Evolutionary conservation across 2,329 filamentous ascomycete species (phyloP).

Genomic region (Aureobasidium sp.): DNA sequence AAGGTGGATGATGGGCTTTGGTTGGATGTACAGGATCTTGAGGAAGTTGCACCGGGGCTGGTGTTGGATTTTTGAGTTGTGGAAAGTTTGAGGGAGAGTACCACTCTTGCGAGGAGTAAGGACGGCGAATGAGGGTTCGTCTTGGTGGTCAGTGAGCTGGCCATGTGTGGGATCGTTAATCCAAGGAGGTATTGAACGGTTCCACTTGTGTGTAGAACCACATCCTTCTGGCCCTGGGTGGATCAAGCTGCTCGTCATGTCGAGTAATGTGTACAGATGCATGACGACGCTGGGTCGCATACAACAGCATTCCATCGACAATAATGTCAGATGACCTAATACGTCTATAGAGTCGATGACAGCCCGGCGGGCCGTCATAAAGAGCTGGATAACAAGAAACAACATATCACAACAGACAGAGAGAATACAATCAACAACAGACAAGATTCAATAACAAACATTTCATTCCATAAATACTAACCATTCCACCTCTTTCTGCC

Average conservation of each 20-base stretch:
- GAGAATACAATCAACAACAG: background rate
- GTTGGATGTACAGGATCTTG: constrained; percentile 76
- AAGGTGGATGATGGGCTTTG: constrained; percentile 23
- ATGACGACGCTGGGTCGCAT: background rate
- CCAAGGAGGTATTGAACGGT: background rate
- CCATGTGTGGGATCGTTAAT: background rate
- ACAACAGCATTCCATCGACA: background rate
- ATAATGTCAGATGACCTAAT: no score
- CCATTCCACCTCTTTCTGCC: constrained; percentile 10
- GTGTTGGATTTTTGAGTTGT: constrained; percentile 54
- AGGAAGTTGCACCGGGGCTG: constrained; percentile 79
- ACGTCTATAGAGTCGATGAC: no score
- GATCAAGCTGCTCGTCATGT: background rate
- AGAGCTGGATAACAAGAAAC: background rate
- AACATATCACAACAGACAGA: background rate
- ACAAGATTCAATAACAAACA: background rate
- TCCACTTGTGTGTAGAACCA: background rate
- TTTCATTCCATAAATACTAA: background rate
- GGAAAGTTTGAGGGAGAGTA: no score
- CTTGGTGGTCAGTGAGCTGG: background rate
- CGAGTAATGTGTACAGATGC: background rate
- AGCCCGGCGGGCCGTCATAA: no score
- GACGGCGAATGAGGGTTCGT: background rate
- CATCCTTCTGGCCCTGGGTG: background rate
- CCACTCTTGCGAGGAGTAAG: background rate